Conservation (phyloP, 352 stramenopile genomes). For the Globisporangium splendens region DNA sequence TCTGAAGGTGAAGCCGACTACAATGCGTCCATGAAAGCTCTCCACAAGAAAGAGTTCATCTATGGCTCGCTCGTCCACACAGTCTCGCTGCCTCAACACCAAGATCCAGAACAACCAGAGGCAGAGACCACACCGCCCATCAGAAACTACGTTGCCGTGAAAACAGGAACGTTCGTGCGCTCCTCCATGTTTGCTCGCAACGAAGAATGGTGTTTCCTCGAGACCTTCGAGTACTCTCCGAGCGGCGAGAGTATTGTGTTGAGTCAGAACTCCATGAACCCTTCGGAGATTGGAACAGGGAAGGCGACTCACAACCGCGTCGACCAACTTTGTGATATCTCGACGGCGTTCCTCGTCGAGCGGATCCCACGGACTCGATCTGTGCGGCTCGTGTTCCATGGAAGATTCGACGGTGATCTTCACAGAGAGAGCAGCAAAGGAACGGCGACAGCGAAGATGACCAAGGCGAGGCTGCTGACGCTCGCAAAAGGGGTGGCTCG, state of each 20-base stretch:
- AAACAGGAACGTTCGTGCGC: slow-evolving; percentile 35
- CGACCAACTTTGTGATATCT: slow-evolving; percentile 35
- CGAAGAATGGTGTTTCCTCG: slow-evolving; percentile 49
- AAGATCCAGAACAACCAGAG: neutral
- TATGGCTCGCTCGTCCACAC: slow-evolving; percentile 50
- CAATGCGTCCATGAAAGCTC: slow-evolving; percentile 13
- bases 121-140: no score
- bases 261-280: slow-evolving; percentile 22
- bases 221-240: slow-evolving; percentile 29
- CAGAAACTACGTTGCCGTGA: slow-evolving; percentile 30
- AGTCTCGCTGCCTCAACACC: no score
- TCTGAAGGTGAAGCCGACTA: neutral
- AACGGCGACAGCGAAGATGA: slow-evolving; percentile 22
- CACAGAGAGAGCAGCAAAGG: no score
- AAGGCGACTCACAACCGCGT: slow-evolving; percentile 29
- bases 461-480: slow-evolving; percentile 15
- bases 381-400: slow-evolving; percentile 40
- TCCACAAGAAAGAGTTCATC: slow-evolving; percentile 21
- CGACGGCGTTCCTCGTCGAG: slow-evolving; percentile 30
- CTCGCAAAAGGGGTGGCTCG: slow-evolving; percentile 25
- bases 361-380: slow-evolving; percentile 1
- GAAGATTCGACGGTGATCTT: slow-evolving; percentile 10
- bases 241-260: slow-evolving; percentile 26
- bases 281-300: slow-evolving; percentile 26
- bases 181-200: slow-evolving; percentile 13